These are phyloP conservation scores for Microglena sp. DNA, from an alignment of 139 green algal genomes.

Conservation along the genomic window DNA sequence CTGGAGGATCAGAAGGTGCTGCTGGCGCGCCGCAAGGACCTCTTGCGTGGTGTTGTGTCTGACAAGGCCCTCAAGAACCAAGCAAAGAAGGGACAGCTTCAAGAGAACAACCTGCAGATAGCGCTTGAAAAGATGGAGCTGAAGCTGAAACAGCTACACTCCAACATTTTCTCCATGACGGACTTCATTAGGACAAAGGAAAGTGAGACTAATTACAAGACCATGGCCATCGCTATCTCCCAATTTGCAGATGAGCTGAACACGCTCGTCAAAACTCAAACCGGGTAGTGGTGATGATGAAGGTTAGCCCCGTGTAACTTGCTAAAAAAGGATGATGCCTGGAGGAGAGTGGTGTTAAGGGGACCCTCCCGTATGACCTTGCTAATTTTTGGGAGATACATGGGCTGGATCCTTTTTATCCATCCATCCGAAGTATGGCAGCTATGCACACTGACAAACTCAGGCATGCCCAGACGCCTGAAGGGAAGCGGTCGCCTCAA, in stretches of 20 bases:
- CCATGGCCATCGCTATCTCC: slow-evolving; percentile 16
- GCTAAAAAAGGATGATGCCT: no score
- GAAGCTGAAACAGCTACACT: slow-evolving; percentile 17
- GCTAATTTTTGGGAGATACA: no score
- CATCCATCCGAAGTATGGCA: no score
- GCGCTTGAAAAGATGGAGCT: slow-evolving; percentile 34
- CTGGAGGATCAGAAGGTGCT: slow-evolving; percentile 17
- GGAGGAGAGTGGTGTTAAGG: no score
- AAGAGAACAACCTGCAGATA: slow-evolving; percentile 27
- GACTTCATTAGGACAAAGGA: slow-evolving; percentile 32
- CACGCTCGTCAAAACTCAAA: slow-evolving; percentile 12
- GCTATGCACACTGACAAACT: no score
- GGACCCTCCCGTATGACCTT: no score
- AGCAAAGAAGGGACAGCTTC: slow-evolving; percentile 34
- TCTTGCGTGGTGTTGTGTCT: slow-evolving; percentile 25
- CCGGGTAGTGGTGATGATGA: no score
- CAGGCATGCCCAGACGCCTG: no score
- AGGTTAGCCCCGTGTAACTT: no score
- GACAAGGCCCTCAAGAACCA: slow-evolving; percentile 35
- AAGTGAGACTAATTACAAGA: slow-evolving; percentile 36
- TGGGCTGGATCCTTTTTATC: no score
- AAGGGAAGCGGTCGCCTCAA: no score
- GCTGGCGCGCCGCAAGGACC: slow-evolving; percentile 32
- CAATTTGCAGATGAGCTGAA: slow-evolving; percentile 30
- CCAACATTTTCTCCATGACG: slow-evolving; percentile 16